Evolutionary conservation across 2,329 filamentous ascomycete species (phyloP).

Genomic region (Orbilia oligospora): DNA sequence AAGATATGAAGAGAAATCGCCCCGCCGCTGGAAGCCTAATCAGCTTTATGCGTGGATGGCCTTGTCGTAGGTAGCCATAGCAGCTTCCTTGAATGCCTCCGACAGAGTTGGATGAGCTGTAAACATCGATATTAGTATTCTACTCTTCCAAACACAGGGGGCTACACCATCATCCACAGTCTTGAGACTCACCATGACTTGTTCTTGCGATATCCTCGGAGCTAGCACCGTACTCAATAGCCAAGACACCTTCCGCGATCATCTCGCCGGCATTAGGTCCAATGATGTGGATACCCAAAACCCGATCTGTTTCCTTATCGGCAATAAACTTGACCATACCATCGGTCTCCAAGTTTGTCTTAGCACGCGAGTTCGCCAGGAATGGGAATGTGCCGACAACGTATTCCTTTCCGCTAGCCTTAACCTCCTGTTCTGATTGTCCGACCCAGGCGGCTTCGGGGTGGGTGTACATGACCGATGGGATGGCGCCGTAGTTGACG

Average conservation of each 20-base stretch:
- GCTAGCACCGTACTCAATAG: constrained; percentile 95
- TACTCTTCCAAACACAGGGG: neutral
- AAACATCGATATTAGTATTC: constrained; percentile 10
- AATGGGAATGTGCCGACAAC: constrained; percentile 95
- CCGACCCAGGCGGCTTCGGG: constrained; percentile 99
- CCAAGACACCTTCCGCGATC: constrained; percentile 97
- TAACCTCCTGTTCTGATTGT: constrained; percentile 95
- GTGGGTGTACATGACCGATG: constrained; percentile 99
- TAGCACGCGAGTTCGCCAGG: constrained; percentile 96
- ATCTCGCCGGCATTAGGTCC: constrained; percentile 97
- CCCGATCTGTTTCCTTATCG: constrained; percentile 94
- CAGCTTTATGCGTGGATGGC: constrained; percentile 87
- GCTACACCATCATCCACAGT: neutral
- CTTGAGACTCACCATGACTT: constrained; percentile 76
- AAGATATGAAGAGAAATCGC: constrained; percentile 40
- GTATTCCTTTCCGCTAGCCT: constrained; percentile 90
- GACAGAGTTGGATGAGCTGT: constrained; percentile 87
- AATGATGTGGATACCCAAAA: constrained; percentile 96
- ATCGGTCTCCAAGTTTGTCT: constrained; percentile 97
- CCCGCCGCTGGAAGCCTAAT: neutral
- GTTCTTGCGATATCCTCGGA: constrained; percentile 95
- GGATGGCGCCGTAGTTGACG: constrained; percentile 98
- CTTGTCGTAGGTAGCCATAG: constrained; percentile 96
- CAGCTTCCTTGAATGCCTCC: constrained; percentile 99
- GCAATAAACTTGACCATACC: constrained; percentile 95